phyloP scores from a whole-genome alignment of 2,329 filamentous ascomycete genomes.

The Penicillium crustosum region DNA sequence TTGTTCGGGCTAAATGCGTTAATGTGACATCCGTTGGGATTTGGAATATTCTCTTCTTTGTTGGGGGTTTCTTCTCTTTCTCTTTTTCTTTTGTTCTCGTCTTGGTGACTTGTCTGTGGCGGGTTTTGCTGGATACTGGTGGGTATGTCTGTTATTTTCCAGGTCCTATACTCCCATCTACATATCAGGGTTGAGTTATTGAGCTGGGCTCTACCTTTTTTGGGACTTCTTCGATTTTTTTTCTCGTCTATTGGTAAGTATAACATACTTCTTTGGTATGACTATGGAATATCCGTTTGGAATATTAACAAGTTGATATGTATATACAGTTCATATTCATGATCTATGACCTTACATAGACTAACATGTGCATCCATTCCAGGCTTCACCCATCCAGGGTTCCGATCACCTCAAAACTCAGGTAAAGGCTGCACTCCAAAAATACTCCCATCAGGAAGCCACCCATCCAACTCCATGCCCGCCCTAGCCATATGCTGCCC shows the following conservation, averaged over 20 bases:
- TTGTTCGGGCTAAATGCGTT: not conserved
- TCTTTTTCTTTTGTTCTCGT: not conserved
- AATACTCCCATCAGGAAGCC: slow-evolving; percentile 33
- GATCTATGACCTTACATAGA: not conserved
- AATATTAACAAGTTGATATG: not conserved
- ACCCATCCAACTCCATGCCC: slow-evolving; percentile 34
- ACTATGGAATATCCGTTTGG: not conserved
- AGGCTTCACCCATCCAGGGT: not conserved
- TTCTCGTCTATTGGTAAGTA: not conserved
- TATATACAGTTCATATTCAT: not conserved
- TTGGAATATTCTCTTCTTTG: not conserved
- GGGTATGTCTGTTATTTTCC: not conserved
- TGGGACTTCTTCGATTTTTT: not conserved
- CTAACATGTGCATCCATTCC: not conserved
- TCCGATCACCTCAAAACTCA: slow-evolving; percentile 21
- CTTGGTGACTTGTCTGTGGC: not conserved
- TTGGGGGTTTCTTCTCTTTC: not conserved
- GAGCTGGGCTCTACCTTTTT: not conserved
- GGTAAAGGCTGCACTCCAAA: slow-evolving; percentile 31
- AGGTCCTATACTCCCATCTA: not conserved
- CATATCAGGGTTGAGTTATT: not conserved
- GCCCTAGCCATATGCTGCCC: slow-evolving; percentile 16
- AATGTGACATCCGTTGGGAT: not conserved
- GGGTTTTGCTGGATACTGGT: not conserved
- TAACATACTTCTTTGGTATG: not conserved